These are phyloP conservation scores for Ailanthus altissimus DNA, from an alignment of 345 rosid species.

Conservation along the genomic window DNA sequence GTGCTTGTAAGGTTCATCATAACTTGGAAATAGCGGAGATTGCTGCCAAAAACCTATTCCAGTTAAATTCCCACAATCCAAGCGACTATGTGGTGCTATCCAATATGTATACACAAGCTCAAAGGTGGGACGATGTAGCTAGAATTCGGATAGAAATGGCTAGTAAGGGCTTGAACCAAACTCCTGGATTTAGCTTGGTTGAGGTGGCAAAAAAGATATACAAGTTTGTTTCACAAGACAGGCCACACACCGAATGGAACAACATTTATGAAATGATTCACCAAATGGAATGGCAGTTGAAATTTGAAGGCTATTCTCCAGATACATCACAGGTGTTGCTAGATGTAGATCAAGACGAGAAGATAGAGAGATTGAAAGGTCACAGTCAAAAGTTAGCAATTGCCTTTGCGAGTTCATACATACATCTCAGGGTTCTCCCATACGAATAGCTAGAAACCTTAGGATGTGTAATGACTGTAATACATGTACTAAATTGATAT, in stretches of 20 bases:
- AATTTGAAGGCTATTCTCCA: constrained; percentile 69
- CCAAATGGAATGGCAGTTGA: constrained; percentile 91
- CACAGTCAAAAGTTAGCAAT: constrained; percentile 79
- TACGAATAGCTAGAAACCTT: constrained; percentile 66
- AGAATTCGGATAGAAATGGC: constrained; percentile 45
- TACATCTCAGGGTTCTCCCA: constrained; percentile 56
- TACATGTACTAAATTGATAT: constrained; percentile 62
- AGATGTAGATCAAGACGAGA: constrained; percentile 67
- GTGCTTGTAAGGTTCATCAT: constrained; percentile 57
- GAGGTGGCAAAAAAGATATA: constrained; percentile 49
- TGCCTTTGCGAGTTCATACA: constrained; percentile 62
- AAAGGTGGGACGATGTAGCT: constrained; percentile 60
- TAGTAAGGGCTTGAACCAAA: constrained; percentile 41
- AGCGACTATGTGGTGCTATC: constrained; percentile 61
- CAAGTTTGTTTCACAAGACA: constrained; percentile 68
- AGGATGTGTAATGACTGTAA: constrained; percentile 89
- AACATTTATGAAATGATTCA: constrained; percentile 61
- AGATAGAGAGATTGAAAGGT: constrained; percentile 62
- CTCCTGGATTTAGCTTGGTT: constrained; percentile 59
- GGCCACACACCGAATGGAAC: constrained; percentile 38
- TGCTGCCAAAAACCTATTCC: constrained; percentile 48
- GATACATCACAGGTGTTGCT: constrained; percentile 58
- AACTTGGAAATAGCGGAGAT: constrained; percentile 52
- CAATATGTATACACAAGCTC: constrained; percentile 54
- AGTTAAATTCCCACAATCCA: constrained; percentile 43